Base-by-base conservation (phyloP, 495 filamentous ascomycete genomes). In the Hypoxylon lenormandii region DNA sequence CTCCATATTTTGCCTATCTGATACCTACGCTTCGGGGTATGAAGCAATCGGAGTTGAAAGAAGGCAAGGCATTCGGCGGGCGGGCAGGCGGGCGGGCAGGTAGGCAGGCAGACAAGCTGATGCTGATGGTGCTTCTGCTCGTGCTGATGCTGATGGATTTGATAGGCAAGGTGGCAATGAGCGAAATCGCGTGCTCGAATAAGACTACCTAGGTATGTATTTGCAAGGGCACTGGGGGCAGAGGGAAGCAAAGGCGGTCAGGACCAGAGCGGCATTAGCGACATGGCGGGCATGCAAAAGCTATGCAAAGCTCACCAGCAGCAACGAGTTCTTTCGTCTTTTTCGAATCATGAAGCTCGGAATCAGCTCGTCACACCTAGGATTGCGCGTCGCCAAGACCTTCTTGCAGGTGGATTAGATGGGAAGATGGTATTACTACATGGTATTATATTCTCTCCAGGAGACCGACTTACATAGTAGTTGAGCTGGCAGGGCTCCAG, bases 341-440 rank as follows among this genome's bases (percentile, higher is more conserved):
- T 64, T 76, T 74, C 74, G 72, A 76, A 76, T 76, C 74, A 76
- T 43, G 51, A 57, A 49, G 48, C 53, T 30, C 52, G 54, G 64
- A 74, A 68, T 54, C 59, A 37, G 62, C 69, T 72, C 72, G 69
- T 76, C 74, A 76, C 74, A 76, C 69, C 74, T 74, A 60, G 74
- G 74, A 76, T 76, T 69, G 72, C 72, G 74, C 74, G 69, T 76
- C 72, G 74, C 74, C 74, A 76, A 76, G 74, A 74, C 54, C 28
- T 50, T 46, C 54, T 19, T 74, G 53, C 65, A 67, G 69, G 46
- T 65, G 57, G 52, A 63, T 36, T 60, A 53, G 52, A 56, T 51
- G 50, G 48, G 15, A 18, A 42, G 22, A 65, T 62, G 53, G 46
- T 26, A 5, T n/a, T n/a, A 42, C 58, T 28, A 58, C 37, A 63